phyloP scores from a whole-genome alignment of 2,329 filamentous ascomycete species.

The Calcarisporium arbuscula region DNA sequence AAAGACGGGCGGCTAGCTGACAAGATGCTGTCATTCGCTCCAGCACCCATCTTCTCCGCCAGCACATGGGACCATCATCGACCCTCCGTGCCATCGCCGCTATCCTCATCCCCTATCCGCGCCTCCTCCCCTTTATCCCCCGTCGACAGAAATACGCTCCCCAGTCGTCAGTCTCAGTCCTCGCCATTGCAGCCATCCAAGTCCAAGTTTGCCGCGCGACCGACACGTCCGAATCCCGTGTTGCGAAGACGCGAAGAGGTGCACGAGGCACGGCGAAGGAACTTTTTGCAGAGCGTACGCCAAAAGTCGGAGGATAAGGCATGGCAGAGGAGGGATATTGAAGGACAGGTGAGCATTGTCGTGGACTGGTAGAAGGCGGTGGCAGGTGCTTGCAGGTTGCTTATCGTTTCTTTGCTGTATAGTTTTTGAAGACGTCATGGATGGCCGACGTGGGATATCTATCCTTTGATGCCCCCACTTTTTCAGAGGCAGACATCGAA shows the following conservation, averaged over 20 bases:
- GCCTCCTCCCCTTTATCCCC: conserved; percentile 41
- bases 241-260: conserved; percentile 54
- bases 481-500: conserved; percentile 46
- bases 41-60: conserved; percentile 37
- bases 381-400: not conserved
- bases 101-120: conserved; percentile 53
- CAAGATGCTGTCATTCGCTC: conserved; percentile 36
- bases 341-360: conserved; percentile 47
- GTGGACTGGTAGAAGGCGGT: not conserved
- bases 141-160: conserved; percentile 33
- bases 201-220: conserved; percentile 48
- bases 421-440: conserved; percentile 31
- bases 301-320: conserved; percentile 52
- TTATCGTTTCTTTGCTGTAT: not conserved
- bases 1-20: conserved; percentile 18
- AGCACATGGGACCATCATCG: conserved; percentile 38
- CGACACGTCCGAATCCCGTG: conserved; percentile 56
- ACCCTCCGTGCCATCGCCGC: conserved; percentile 46
- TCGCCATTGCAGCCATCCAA: conserved; percentile 35
- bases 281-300: conserved; percentile 64
- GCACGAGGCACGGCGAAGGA: conserved; percentile 56
- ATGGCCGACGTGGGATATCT: conserved; percentile 25
- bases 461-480: conserved; percentile 26
- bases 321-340: conserved; percentile 56
- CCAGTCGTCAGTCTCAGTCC: conserved; percentile 37